Conservation (phyloP, 2,329 filamentous ascomycete genomes). For the Talaromyces sp. region DNA sequence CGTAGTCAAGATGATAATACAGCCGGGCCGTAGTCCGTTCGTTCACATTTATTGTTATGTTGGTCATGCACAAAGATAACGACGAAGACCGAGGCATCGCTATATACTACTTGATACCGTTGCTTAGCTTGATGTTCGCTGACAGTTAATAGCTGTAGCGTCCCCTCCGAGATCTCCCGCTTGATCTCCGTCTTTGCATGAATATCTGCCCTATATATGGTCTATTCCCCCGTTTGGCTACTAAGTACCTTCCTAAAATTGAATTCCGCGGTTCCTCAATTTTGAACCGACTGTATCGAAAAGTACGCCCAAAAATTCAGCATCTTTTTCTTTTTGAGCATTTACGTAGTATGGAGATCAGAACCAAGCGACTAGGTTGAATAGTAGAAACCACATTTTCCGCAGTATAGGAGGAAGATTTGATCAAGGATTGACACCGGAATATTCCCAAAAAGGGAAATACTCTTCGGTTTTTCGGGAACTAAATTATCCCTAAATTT, state of each 20-base stretch:
- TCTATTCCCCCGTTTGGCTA: not conserved
- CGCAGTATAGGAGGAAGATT: not conserved
- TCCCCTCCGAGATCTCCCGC: not conserved
- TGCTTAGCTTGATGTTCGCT: not conserved
- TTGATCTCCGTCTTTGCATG: not conserved
- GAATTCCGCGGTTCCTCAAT: not conserved
- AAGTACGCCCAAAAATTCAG: not conserved
- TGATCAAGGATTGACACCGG: conserved; percentile 9
- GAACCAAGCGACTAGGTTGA: not conserved
- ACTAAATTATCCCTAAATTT: not conserved
- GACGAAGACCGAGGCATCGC: not conserved
- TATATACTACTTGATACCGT: not conserved
- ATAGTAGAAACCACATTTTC: not conserved
- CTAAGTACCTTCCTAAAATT: not conserved
- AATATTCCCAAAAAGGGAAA: conserved; percentile 11
- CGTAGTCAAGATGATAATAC: not conserved
- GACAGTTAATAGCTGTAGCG: not conserved
- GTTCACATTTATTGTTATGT: not conserved
- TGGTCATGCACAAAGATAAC: not conserved
- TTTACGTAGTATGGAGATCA: not conserved
- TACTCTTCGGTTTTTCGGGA: conserved; percentile 5
- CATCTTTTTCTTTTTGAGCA: not conserved
- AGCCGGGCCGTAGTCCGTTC: not conserved
- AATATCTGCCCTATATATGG: not conserved
- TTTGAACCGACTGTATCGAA: not conserved